phyloP scores from a whole-genome alignment of 192 early-diverging fungal genomes.

The Backusella circina region DNA sequence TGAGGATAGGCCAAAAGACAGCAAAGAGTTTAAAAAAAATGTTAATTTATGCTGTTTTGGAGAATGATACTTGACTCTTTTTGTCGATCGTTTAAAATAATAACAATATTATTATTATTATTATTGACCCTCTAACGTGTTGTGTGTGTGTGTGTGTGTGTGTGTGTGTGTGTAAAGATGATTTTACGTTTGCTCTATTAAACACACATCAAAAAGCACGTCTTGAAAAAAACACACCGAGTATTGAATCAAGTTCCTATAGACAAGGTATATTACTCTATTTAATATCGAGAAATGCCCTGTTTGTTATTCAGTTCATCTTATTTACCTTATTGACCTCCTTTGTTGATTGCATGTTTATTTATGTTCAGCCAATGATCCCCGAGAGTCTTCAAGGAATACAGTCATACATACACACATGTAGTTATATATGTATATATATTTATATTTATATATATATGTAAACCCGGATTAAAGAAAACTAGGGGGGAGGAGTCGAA shows the following conservation, averaged over 20 bases:
- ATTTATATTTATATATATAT: background rate
- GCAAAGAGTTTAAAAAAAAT: slow-evolving; percentile 8
- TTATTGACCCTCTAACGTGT: background rate
- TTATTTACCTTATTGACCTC: background rate
- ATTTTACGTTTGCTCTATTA: background rate
- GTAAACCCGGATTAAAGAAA: background rate
- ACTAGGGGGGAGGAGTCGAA: background rate
- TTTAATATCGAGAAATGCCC: slow-evolving; percentile 1
- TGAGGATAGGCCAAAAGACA: slow-evolving; percentile 8
- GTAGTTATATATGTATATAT: background rate
- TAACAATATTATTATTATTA: background rate
- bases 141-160: background rate
- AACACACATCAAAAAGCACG: background rate
- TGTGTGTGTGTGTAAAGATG: background rate
- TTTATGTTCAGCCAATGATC: background rate
- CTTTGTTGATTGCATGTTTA: background rate
- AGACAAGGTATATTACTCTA: background rate
- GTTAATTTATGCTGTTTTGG: slow-evolving; percentile 33
- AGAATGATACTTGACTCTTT: slow-evolving; percentile 11
- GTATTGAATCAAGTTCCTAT: background rate
- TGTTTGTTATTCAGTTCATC: background rate
- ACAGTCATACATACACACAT: background rate
- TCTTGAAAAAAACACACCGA: background rate
- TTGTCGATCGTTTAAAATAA: slow-evolving; percentile 16
- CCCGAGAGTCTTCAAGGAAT: background rate